These are phyloP conservation scores for Termitomyces titanicus DNA, from an alignment of 768 basidiomycete genomes.

Conservation along the genomic window DNA sequence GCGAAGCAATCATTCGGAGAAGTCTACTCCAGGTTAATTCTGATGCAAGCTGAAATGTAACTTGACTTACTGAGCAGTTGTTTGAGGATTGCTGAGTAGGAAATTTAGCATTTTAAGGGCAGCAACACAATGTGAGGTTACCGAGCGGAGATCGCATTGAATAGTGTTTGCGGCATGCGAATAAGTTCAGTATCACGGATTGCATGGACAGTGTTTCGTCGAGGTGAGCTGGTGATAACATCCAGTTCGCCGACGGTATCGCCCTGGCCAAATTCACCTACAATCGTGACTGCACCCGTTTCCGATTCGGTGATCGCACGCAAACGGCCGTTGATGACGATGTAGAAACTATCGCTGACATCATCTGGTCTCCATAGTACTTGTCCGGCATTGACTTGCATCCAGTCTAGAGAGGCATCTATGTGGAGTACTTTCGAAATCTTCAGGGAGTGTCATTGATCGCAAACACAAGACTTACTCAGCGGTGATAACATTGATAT, in stretches of 20 bases:
- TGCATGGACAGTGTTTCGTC: slow-evolving; percentile 91
- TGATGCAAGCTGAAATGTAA: not conserved
- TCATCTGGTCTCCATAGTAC: slow-evolving; percentile 93
- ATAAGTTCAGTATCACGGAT: slow-evolving; percentile 98
- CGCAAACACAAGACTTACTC: slow-evolving; percentile 42
- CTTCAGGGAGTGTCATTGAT: not conserved
- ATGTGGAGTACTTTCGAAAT: slow-evolving; percentile 79
- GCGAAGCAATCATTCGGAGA: slow-evolving; percentile 85
- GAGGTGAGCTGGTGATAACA: slow-evolving; percentile 87
- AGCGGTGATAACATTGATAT: slow-evolving; percentile 93
- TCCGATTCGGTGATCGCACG: slow-evolving; percentile 84
- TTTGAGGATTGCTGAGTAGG: slow-evolving; percentile 66
- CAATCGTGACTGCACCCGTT: slow-evolving; percentile 71
- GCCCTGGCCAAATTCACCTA: slow-evolving; percentile 94
- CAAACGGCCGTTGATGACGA: slow-evolving; percentile 95
- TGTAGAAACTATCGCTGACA: slow-evolving; percentile 92
- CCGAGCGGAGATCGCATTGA: slow-evolving; percentile 94
- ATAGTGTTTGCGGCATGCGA: slow-evolving; percentile 93
- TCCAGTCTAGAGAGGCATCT: slow-evolving; percentile 96
- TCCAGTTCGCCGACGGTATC: slow-evolving; percentile 97
- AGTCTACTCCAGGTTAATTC: slow-evolving; percentile 39
- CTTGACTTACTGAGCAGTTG: slow-evolving; percentile 71
- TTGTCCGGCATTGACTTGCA: slow-evolving; percentile 94
- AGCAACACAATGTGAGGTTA: slow-evolving; percentile 24
- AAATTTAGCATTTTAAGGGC: not conserved